A percentile compares a stretch with the other conserved stretches of the same genome.
phyloP scores from a whole-genome alignment of 2,329 filamentous ascomycete genomes.

The Westerdykella aurantiaca region DNA sequence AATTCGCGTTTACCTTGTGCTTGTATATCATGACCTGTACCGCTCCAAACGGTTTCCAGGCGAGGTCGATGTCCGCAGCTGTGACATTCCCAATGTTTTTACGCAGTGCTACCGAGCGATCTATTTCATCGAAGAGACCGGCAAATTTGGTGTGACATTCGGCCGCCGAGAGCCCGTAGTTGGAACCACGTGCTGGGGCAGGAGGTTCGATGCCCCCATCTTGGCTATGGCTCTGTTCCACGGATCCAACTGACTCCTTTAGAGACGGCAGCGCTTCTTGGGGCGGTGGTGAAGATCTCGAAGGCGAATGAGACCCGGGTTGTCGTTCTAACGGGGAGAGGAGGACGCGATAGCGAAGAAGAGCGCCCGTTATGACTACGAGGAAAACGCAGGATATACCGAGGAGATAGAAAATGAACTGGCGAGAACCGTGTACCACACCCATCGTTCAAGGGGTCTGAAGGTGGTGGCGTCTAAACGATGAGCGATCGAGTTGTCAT shows the following conservation, averaged over 20 bases:
- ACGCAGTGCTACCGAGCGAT: slow-evolving; percentile 11
- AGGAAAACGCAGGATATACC: slow-evolving; percentile 2
- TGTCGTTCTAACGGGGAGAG: no score
- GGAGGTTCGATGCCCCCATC: not conserved
- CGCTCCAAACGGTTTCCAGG: slow-evolving; percentile 14
- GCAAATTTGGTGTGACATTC: slow-evolving; percentile 19
- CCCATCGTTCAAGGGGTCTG: no score
- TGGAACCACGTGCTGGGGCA: slow-evolving; percentile 13
- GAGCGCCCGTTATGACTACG: slow-evolving; percentile 1
- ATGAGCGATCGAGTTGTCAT: no score
- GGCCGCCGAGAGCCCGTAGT: slow-evolving; percentile 10
- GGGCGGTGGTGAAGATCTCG: not conserved
- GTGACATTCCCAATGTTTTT: slow-evolving; percentile 11
- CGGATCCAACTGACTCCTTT: not conserved
- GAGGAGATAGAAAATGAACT: not conserved
- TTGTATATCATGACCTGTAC: slow-evolving; percentile 27
- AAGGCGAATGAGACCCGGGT: not conserved
- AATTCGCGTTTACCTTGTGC: slow-evolving; percentile 12
- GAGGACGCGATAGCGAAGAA: slow-evolving; percentile 6
- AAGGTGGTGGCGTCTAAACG: no score
- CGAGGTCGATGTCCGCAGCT: slow-evolving; percentile 15
- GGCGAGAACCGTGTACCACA: not conserved
- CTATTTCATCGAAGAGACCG: slow-evolving; percentile 18
- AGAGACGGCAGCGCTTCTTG: not conserved
- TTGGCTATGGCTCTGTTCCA: no score